Evolutionary conservation across 225 moss, liverwort and hornwort species (phyloP).

Genomic region (Pseudisothecium myosuroides): DNA sequence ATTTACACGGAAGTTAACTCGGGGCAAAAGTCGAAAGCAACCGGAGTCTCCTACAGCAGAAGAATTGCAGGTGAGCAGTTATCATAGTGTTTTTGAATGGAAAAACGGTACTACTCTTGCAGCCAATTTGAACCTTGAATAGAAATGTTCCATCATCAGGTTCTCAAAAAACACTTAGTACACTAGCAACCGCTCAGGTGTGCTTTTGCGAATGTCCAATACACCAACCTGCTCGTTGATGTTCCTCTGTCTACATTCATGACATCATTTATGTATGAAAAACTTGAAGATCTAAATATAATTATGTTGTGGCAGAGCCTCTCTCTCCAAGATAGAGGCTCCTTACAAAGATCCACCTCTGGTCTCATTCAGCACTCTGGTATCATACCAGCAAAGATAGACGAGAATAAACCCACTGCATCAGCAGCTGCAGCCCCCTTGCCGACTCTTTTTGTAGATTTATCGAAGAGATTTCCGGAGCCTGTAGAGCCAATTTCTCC

Average conservation of each 20-base stretch:
- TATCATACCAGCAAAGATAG: conserved; percentile 8
- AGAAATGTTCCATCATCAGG: not conserved
- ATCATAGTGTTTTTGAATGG: not conserved
- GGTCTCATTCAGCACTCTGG: conserved; percentile 3
- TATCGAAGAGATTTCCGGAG: conserved; percentile 5
- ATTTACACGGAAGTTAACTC: conserved; percentile 23
- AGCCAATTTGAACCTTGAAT: not conserved
- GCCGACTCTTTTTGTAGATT: not conserved
- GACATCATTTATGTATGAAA: not conserved
- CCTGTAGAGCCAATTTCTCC: not conserved
- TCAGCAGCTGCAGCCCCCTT: not conserved
- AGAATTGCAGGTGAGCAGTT: conserved; percentile 27
- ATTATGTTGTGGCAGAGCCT: not conserved
- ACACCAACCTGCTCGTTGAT: not conserved
- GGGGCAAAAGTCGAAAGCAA: conserved; percentile 16
- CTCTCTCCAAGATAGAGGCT: conserved; percentile 1
- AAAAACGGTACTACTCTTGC: not conserved
- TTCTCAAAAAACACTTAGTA: not conserved
- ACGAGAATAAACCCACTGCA: not conserved
- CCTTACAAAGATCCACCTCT: not conserved
- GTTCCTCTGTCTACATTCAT: not conserved
- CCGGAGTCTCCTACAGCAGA: conserved; percentile 6
- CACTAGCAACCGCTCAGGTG: not conserved
- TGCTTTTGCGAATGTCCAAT: not conserved
- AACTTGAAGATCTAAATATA: not conserved